Base-by-base conservation (phyloP, 2,329 filamentous ascomycete species). In the Talaromyces sp. region DNA sequence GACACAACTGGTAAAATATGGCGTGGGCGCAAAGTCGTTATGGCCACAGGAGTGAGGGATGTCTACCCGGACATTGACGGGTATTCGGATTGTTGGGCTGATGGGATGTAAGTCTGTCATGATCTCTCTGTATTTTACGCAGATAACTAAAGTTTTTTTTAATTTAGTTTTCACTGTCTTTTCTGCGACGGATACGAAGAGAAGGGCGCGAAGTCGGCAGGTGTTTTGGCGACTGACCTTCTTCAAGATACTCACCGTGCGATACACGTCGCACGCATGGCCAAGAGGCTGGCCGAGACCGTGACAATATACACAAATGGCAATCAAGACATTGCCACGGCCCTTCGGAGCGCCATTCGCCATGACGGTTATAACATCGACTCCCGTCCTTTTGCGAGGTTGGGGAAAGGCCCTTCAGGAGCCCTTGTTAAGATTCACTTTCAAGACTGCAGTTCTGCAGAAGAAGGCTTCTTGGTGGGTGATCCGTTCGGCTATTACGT, bases 151-250 rank as follows among this genome's bases (percentile, higher is more conserved):
- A 4, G 28, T n/a, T 40, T n/a, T 40, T 8, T 14, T 3, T n/a
- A n/a, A n/a, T n/a, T 5, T 40, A 81, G 79, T 44, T 87, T 83
- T 64, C 84, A 87, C 66, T 87, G 85, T 64, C 77, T 87, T 1
- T 85, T 82, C 65, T 87, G 84, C 69, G 79, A 87, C 65, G 85
- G 85, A 4, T 87, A 79, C 67, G 85, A 88, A 65, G 82, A 87
- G 57, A 76, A 80, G 14, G 82, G 80, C 0, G 69, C 71, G 1
- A 65, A 73, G 0, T 79, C 79, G 0, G 77, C 78, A 0, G 83
- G 82, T 1, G 69, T 85, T 4, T 75, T 86, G 2, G 80, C 78
- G 33, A 59, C 65, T 73, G 52, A 54, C 76, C 14, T 70, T 69
- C 14, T 61, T 27, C 30, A 52, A 18, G 34, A 27, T 18, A 34